A percentile compares a stretch with the other conserved stretches of the same genome.
Conservation (phyloP, 2,329 filamentous ascomycete genomes). For the Diaporthe sp. region DNA sequence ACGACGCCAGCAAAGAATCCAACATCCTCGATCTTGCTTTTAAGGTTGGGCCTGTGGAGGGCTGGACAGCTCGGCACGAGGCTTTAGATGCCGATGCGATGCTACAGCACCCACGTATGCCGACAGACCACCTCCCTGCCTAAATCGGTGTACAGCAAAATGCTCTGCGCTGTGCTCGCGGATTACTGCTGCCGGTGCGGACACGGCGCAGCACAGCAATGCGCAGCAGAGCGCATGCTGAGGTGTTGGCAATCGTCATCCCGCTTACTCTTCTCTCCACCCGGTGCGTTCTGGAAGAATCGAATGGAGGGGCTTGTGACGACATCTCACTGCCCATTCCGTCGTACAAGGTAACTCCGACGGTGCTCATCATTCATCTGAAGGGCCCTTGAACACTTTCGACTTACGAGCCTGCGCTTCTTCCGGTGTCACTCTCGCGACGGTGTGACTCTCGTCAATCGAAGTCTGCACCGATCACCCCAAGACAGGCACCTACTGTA, state of each 20-base stretch:
- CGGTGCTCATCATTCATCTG: slow-evolving; percentile 30
- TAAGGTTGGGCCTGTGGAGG: slow-evolving; percentile 19
- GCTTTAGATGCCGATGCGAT: slow-evolving; percentile 26
- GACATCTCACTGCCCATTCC: slow-evolving; percentile 36
- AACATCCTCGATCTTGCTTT: neutral
- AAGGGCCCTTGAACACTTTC: neutral
- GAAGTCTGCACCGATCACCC: slow-evolving; percentile 15
- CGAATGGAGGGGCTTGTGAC: slow-evolving; percentile 34
- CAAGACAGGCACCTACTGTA: neutral
- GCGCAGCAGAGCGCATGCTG: slow-evolving; percentile 4
- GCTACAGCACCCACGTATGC: slow-evolving; percentile 19
- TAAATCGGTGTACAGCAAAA: neutral
- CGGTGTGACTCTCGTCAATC: neutral
- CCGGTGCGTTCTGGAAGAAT: slow-evolving; percentile 34
- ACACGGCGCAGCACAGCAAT: slow-evolving; percentile 4
- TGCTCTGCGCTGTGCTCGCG: slow-evolving; percentile 16
- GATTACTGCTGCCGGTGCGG: neutral
- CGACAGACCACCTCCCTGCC: neutral
- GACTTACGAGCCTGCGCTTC: neutral
- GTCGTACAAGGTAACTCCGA: slow-evolving; percentile 31
- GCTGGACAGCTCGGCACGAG: slow-evolving; percentile 26
- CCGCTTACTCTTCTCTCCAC: slow-evolving; percentile 29
- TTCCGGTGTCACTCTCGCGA: neutral
- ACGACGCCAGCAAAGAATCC: neutral
- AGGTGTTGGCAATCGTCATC: slow-evolving; percentile 32